A percentile compares a stretch with the other conserved stretches of the same genome.
These are phyloP conservation scores for Leccinum subrobustum DNA, from an alignment of 1,284 basidiomycete genomes.

Conservation along the genomic window DNA sequence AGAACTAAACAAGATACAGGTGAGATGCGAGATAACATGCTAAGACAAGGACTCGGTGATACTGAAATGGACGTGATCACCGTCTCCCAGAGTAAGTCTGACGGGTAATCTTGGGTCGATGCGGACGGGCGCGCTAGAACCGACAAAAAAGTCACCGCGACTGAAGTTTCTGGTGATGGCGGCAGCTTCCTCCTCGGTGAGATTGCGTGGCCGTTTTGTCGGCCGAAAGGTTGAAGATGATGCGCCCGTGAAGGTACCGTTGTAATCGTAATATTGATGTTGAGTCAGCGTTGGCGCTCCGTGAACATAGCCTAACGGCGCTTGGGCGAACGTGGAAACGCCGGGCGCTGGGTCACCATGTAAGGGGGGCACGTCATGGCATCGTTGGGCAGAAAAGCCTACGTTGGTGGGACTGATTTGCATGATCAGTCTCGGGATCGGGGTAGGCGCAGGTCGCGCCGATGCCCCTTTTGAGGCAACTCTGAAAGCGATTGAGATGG, in stretches of 20 bases:
- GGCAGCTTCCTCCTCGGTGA: constrained; percentile 76
- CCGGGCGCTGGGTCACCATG: constrained; percentile 28
- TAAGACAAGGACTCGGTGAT: constrained; percentile 63
- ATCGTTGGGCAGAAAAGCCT: neutral
- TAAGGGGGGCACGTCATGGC: constrained; percentile 8
- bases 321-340: constrained; percentile 34
- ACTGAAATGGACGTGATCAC: constrained; percentile 76
- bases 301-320: constrained; percentile 36
- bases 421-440: constrained; percentile 62
- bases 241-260: constrained; percentile 59
- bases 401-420: constrained; percentile 46
- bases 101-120: constrained; percentile 77
- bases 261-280: constrained; percentile 78
- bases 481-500: constrained; percentile 41
- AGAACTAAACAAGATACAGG: constrained; percentile 17
- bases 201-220: constrained; percentile 66
- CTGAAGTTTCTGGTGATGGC: constrained; percentile 77
- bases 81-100: constrained; percentile 71
- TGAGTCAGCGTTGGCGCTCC: constrained; percentile 55
- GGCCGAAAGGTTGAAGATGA: constrained; percentile 73
- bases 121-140: constrained; percentile 70
- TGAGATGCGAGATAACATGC: constrained; percentile 16
- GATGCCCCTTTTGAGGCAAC: constrained; percentile 73
- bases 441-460: constrained; percentile 69
- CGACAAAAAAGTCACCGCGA: constrained; percentile 76